Base-by-base conservation (phyloP, 1,284 basidiomycete species). In the Moesziomyces sp. region DNA sequence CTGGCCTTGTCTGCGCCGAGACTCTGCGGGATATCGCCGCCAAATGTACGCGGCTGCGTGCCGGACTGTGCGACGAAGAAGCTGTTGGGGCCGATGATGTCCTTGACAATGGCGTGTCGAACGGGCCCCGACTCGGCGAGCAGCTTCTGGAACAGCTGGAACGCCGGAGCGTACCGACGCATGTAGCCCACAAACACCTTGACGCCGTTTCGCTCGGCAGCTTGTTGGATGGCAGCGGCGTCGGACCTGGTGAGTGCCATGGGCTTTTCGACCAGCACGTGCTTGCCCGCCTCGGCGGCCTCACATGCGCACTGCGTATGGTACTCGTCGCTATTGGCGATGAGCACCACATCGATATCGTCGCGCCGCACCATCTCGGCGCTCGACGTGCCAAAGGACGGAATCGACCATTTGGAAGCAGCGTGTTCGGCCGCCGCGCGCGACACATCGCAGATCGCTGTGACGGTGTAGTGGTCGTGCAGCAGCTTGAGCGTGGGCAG, bases 1-100 rank as follows among this genome's bases (percentile, higher is more conserved):
- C n/a, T 35, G 5, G 60, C 49, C 35, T 59, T 69, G 48, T 64
- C 68, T 30, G 57, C 44, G 14, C 49, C 46, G 9, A 55, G 62
- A 3, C 23, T 45, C n/a, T 50, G 50, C 0, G 75, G 52, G n/a
- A 76, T 69, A 57, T 86, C 85, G 46, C 50, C 21, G 50, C 57
- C 60, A 42, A 83, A 85, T 40, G 76, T 74, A 9, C 65, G 46
- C 0, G 83, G 83, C 52, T 84, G 79, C 34, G 77, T 83, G 14
- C 85, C 84, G 5, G 78, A 79, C 52, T 86, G 81, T 0, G 71
- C 57, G 18, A 84, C 84, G 60, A 86, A 86, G 66, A 83, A 81
- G 13, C 65, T 54, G 73, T 86, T 86, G 48, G 82, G 75, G 11
- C 86, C 86, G 52, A 86, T 85, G 34, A 86, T 84, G 58, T 87